Conservation (phyloP, 2,329 filamentous ascomycete species). For the Colletotrichum sidae region DNA sequence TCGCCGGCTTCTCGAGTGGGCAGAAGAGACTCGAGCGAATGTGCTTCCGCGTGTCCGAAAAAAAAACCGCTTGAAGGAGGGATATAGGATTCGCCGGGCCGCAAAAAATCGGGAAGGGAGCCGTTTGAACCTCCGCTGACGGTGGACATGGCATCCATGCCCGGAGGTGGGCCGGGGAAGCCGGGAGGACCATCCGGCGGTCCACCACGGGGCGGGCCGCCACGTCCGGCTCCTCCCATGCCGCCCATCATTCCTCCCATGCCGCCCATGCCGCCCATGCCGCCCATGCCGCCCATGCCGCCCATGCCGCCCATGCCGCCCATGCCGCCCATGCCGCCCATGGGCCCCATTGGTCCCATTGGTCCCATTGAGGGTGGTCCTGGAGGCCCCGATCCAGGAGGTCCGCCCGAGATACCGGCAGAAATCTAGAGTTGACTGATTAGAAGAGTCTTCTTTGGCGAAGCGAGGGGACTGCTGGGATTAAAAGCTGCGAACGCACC, state of each 20-base stretch:
- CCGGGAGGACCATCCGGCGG: conserved; percentile 38
- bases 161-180: conserved; percentile 34
- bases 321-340: conserved; percentile 24
- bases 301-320: conserved; percentile 31
- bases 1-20: conserved; percentile 70
- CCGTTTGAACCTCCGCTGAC: conserved; percentile 43
- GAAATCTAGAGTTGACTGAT: conserved; percentile 44
- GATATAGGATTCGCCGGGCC: conserved; percentile 74
- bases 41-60: conserved; percentile 65
- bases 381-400: conserved; percentile 36
- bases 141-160: conserved; percentile 38
- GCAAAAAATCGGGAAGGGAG: conserved; percentile 65
- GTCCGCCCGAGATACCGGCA: conserved; percentile 46
- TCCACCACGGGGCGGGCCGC: conserved; percentile 37
- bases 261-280: conserved; percentile 30
- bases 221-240: conserved; percentile 33
- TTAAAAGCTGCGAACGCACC: conserved; percentile 54
- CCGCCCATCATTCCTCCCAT: conserved; percentile 31
- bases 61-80: conserved; percentile 76
- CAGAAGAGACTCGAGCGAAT: conserved; percentile 69
- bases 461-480: neutral
- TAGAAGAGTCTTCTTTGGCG: neutral
- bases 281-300: conserved; percentile 25
- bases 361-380: conserved; percentile 29
- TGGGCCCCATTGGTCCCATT: neutral